A percentile compares a stretch with the other conserved stretches of the same genome.
Conservation (phyloP, 2,329 filamentous ascomycete species). For the Westerdykella aurantiaca region DNA sequence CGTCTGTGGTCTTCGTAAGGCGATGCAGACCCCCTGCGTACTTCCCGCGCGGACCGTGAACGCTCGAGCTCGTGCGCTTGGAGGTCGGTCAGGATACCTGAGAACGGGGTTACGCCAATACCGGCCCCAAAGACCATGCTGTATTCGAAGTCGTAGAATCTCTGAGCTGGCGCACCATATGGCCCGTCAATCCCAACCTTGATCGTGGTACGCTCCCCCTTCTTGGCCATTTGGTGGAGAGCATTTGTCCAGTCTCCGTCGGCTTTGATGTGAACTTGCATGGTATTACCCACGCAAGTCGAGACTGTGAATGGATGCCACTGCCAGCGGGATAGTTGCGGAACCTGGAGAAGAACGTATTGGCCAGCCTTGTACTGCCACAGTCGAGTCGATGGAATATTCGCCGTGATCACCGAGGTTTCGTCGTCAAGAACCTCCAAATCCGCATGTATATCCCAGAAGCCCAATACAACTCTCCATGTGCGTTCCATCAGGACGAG, state of each 20-base stretch:
- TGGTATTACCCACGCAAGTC: constrained; percentile 47
- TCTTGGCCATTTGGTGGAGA: constrained; percentile 42
- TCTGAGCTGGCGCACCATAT: constrained; percentile 53
- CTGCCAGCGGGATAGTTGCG: constrained; percentile 49
- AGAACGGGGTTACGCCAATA: constrained; percentile 55
- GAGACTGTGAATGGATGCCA: constrained; percentile 59
- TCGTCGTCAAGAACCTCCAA: constrained; percentile 49
- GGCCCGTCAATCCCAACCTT: constrained; percentile 53
- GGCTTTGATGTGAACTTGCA: constrained; percentile 55
- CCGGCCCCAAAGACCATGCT: constrained; percentile 53
- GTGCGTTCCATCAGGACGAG: constrained; percentile 48
- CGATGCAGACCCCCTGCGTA: constrained; percentile 8
- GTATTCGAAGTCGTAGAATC: constrained; percentile 55
- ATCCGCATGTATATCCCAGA: constrained; percentile 46
- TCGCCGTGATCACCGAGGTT: constrained; percentile 47
- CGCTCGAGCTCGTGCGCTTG: constrained; percentile 43
- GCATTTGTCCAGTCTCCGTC: constrained; percentile 53
- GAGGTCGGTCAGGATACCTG: constrained; percentile 52
- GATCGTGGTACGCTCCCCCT: constrained; percentile 36
- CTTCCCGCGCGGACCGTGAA: constrained; percentile 11
- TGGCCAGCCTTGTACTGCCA: constrained; percentile 55
- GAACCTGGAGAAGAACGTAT: constrained; percentile 54
- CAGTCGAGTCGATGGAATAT: constrained; percentile 45
- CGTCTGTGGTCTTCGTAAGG: constrained; percentile 42
- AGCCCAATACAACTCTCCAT: constrained; percentile 44